Base-by-base conservation (phyloP, 2,329 filamentous ascomycete species). In the Xylariaceae sp. region DNA sequence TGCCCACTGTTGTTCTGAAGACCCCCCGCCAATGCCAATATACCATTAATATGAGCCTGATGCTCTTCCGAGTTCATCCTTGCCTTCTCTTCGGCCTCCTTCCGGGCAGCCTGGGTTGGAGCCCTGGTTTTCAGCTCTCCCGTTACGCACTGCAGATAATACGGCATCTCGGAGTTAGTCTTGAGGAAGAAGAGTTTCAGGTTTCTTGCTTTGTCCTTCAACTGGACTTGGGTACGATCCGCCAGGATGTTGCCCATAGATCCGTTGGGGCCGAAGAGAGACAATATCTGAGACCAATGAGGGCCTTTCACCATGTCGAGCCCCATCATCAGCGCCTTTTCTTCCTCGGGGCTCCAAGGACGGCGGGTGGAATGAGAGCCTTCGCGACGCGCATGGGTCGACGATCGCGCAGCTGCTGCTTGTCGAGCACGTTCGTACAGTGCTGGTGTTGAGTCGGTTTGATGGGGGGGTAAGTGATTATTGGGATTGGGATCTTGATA, bases 131-230 rank as follows among this genome's bases (percentile, higher is more conserved):
- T 90, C 23, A 94, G 65, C 59, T 94, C 88, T 3, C 88, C 88
- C 0, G 88, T 94, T 9, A 94, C 88, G 19, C 83, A 84, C 50
- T 89, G 80, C 15, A 94, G 63, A 47, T 92, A 92, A 48, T 84
- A 87, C 0, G 88, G 88, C 56, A 94, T 89, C 50, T 94, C 88
- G 5, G 87, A 88, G 33, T 86, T 86, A 13, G 83, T 90, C 64
- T 94, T 94, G 34, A 94, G 64, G 58, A 94, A 94, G 63, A 92
- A 94, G 0, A 94, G 63, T 57, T 94, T 94, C 31, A 94, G 61
- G 44, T 94, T 94, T 31, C 87, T 72, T 1, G 87, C 87, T 59
- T 94, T 94, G 54, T 94, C 87, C 57, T 94, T 94, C 10, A 94
- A 68, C 54, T 94, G 88, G 1, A 94, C 88, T 52, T 94, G 87